phyloP scores from a whole-genome alignment of 768 basidiomycete genomes.

The Tylopilus sp. region DNA sequence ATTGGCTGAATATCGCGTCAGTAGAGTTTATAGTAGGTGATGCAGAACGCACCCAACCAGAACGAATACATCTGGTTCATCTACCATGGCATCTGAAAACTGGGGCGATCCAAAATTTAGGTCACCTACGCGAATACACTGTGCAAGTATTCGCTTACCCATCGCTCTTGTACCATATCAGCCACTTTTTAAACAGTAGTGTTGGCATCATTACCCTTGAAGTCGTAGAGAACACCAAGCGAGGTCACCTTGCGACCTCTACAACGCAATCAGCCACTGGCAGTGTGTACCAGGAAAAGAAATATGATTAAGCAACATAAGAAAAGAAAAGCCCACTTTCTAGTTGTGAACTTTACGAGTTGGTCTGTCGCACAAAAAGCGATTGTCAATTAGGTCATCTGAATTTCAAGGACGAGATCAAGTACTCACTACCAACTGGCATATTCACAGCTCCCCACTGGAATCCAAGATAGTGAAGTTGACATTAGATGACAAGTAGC shows the following conservation, averaged over 20 bases:
- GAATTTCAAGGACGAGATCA: not conserved
- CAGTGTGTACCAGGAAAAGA: not conserved
- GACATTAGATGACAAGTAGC: constrained; percentile 81
- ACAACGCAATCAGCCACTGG: not conserved
- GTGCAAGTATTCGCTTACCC: constrained; percentile 47
- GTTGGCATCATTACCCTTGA: constrained; percentile 64
- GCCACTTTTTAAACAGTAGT: constrained; percentile 73
- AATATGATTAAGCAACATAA: too few relatives aligned
- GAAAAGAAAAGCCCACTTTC: constrained; percentile 45
- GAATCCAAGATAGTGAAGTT: constrained; percentile 69
- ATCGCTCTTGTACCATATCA: constrained; percentile 75
- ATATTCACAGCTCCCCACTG: constrained; percentile 34
- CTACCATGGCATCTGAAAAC: constrained; percentile 76
- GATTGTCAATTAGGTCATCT: constrained; percentile 25
- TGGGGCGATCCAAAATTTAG: constrained; percentile 22
- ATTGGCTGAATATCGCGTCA: constrained; percentile 58
- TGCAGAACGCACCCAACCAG: constrained; percentile 52
- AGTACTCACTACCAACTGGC: constrained; percentile 43
- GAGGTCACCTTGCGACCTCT: constrained; percentile 74
- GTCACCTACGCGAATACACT: too few relatives aligned
- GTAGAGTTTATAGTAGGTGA: not conserved
- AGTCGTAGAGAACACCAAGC: constrained; percentile 77
- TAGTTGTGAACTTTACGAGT: constrained; percentile 69
- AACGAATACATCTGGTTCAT: constrained; percentile 81
- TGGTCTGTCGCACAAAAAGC: constrained; percentile 39